Base-by-base conservation (phyloP, 495 filamentous ascomycete species). In the Talaromyces nanjingensis region DNA sequence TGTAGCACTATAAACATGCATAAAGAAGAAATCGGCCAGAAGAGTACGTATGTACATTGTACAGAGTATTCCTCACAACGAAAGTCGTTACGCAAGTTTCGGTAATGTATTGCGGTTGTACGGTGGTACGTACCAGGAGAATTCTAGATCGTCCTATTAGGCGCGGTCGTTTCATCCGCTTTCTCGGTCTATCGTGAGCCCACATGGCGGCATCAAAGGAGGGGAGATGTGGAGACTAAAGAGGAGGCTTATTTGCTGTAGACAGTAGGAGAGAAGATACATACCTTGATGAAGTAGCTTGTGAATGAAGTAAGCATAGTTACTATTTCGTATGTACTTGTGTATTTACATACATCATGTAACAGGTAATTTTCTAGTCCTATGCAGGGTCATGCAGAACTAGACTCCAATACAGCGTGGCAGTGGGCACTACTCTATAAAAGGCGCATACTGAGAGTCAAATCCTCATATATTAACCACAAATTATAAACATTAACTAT, bases 141-240 rank as follows among this genome's bases (percentile, higher is more conserved):
- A 45, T 18, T 61, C 59, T 47, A 61, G 59, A 61, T 61, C 59
- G 59, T 16, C 59, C 39, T 45, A 22, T 42, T 59, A 59, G 59
- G 22, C 59, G 59, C 59, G 59, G 59, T 45, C 42, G 59, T 61
- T 49, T 61, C 59, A 61, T 47, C 59, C 34, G 59, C 22, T n/a
- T 25, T 42, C 33, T 24, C 18, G 37, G 37, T 49, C 42, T 45
- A 49, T 61, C 42, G 59, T 22, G 34, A 61, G 42, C 37, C 59
- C 59, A 61, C 59, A 61, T 61, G 59, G 34, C 37, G 34, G 59
- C 59, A 61, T 42, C 53, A 56, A 29, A 27, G 7, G 53, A 56
- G 22, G 53, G 53, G 45, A 49, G 45, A 49, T 20, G 45, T 49
- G 45, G 45, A 49, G 45, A 49, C 45, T 16, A 20, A 22, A 20